These are phyloP conservation scores for Suhomyces emberorum DNA, from an alignment of 805 yeast species.

Conservation along the genomic window DNA sequence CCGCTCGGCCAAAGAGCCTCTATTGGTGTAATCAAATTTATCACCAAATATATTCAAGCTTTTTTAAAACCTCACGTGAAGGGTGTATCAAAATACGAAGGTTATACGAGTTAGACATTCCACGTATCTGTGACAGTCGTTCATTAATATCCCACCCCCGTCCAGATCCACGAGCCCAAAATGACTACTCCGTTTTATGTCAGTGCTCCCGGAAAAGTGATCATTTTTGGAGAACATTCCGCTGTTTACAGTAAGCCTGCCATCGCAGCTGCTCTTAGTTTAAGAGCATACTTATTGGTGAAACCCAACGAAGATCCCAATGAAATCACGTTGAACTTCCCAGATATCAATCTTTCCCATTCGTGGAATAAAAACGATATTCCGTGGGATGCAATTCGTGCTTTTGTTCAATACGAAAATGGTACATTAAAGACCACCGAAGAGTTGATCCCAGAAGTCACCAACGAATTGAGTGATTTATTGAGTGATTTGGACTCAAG, in stretches of 20 bases:
- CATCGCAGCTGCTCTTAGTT: slow-evolving; percentile 88
- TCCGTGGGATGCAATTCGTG: slow-evolving; percentile 53
- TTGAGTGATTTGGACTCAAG: slow-evolving; percentile 48
- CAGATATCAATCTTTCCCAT: slow-evolving; percentile 69
- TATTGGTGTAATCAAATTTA: too few species aligned
- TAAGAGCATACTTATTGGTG: slow-evolving; percentile 78
- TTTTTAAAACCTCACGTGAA: too few species aligned
- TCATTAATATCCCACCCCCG: neutral
- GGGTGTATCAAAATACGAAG: too few species aligned
- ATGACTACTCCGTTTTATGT: slow-evolving; percentile 57
- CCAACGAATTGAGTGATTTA: slow-evolving; percentile 43
- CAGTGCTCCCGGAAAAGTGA: slow-evolving; percentile 96
- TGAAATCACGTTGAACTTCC: slow-evolving; percentile 63
- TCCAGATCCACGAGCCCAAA: neutral
- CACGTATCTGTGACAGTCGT: too few species aligned
- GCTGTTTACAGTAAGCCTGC: slow-evolving; percentile 94
- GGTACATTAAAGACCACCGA: slow-evolving; percentile 37
- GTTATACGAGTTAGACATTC: too few species aligned
- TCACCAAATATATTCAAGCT: too few species aligned
- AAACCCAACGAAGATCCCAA: slow-evolving; percentile 42
- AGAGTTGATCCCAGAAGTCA: slow-evolving; percentile 59
- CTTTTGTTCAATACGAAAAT: slow-evolving; percentile 15
- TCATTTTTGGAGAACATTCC: slow-evolving; percentile 94
- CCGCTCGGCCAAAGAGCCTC: slow-evolving; percentile 1
- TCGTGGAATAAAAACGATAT: slow-evolving; percentile 60